Percentiles rank a stretch among this genome's conserved stretches.
These are phyloP conservation scores for Medicago arabica DNA, from an alignment of 306 rosid genomes.

Conservation along the genomic window DNA sequence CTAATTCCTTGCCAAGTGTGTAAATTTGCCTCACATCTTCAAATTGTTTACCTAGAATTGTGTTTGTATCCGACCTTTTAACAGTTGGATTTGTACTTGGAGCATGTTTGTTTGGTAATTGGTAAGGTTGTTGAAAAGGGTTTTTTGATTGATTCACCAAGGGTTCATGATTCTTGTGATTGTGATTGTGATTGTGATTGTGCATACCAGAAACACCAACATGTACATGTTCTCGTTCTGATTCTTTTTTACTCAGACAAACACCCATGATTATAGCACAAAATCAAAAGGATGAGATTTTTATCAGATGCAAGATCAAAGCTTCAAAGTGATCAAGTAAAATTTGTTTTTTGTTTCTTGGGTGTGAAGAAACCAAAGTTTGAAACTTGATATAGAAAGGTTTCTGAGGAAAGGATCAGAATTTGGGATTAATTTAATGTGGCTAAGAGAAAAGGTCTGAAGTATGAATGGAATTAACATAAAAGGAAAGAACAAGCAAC, in stretches of 20 bases:
- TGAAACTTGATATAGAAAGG: constrained; percentile 33
- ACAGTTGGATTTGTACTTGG: constrained; percentile 47
- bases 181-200: background rate
- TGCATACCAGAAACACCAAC: constrained; percentile 32
- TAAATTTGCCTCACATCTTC: constrained; percentile 75
- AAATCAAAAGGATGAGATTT: constrained; percentile 1
- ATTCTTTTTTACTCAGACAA: constrained; percentile 60
- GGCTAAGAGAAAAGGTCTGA: too few species aligned
- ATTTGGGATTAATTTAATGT: background rate
- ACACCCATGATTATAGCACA: constrained; percentile 61
- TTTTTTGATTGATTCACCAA: constrained; percentile 45
- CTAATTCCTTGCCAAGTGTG: constrained; percentile 73
- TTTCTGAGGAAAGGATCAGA: constrained; percentile 25
- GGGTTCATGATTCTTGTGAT: constrained; percentile 56
- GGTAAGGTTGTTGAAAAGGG: constrained; percentile 31
- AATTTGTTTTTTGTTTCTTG: background rate
- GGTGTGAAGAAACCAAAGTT: constrained; percentile 33
- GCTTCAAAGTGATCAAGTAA: constrained; percentile 9
- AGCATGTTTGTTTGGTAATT: constrained; percentile 15
- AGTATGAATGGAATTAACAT: background rate
- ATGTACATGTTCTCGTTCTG: constrained; percentile 46
- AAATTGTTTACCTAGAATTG: constrained; percentile 70
- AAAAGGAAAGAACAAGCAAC: constrained; percentile 1
- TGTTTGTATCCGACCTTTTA: constrained; percentile 53
- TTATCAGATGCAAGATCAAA: background rate